phyloP scores from a whole-genome alignment of 1,284 basidiomycete genomes.

The Ganoderma boninense region DNA sequence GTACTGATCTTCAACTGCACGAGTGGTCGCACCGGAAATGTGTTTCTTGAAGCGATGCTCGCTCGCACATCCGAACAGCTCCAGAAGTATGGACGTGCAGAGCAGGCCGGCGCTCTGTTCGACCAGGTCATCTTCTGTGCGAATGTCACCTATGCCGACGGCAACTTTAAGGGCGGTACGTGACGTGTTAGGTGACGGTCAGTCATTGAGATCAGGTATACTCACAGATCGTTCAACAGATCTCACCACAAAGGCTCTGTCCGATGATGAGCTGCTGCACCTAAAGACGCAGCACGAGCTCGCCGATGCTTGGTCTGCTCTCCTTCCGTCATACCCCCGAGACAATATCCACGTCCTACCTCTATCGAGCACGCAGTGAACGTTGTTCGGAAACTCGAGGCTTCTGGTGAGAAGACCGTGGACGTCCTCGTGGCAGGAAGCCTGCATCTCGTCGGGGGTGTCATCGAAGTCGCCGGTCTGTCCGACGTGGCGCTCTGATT shows the following conservation, averaged over 20 bases:
- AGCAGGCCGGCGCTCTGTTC: slow-evolving; percentile 65
- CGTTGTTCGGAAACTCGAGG: slow-evolving; percentile 57
- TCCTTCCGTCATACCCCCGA: slow-evolving; percentile 68
- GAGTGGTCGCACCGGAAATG: slow-evolving; percentile 82
- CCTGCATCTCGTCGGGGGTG: slow-evolving; percentile 93
- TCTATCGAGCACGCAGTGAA: slow-evolving; percentile 91
- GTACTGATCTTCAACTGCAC: slow-evolving; percentile 97
- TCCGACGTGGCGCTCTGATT: slow-evolving; percentile 63
- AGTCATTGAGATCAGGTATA: slow-evolving; percentile 16
- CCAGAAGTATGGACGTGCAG: slow-evolving; percentile 46
- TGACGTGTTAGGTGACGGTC: neutral
- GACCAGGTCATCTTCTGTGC: slow-evolving; percentile 93
- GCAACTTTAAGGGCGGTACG: slow-evolving; percentile 90
- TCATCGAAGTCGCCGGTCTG: slow-evolving; percentile 90
- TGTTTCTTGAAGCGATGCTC: slow-evolving; percentile 75
- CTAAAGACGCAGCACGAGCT: slow-evolving; percentile 84
- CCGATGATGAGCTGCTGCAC: slow-evolving; percentile 68
- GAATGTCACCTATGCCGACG: slow-evolving; percentile 93
- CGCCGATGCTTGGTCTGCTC: slow-evolving; percentile 74
- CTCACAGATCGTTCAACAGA: slow-evolving; percentile 54
- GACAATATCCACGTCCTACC: slow-evolving; percentile 78
- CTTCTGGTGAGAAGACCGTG: slow-evolving; percentile 42
- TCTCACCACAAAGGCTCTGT: slow-evolving; percentile 73
- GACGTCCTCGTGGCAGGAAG: slow-evolving; percentile 92
- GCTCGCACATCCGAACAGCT: slow-evolving; percentile 57